Evolutionary conservation across 2,329 filamentous ascomycete species (phyloP).

Genomic region (Rugonectria rugulosa): DNA sequence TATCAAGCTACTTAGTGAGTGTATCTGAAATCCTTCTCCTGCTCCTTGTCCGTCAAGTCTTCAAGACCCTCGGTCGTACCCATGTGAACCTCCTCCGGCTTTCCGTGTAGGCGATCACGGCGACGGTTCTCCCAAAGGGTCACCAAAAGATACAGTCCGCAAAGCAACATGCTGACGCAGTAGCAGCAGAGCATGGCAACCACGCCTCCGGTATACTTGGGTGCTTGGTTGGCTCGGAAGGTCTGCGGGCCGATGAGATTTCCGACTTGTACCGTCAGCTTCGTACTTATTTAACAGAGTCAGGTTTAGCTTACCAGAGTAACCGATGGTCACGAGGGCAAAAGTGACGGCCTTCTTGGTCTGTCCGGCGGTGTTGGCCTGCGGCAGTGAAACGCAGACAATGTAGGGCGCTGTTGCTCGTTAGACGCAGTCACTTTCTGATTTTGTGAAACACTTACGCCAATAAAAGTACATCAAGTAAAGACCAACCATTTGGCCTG

Average conservation of each 20-base stretch:
- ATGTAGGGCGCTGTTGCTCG: slow-evolving; percentile 15
- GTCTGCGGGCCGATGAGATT: slow-evolving; percentile 51
- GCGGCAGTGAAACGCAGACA: slow-evolving; percentile 17
- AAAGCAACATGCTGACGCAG: slow-evolving; percentile 12
- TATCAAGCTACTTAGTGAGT: slow-evolving; percentile 22
- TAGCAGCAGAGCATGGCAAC: slow-evolving; percentile 26
- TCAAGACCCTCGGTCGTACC: slow-evolving; percentile 20
- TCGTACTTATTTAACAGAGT: background rate
- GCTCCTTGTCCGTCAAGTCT: slow-evolving; percentile 26
- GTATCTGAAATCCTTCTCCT: slow-evolving; percentile 27
- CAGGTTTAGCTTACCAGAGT: slow-evolving; percentile 6
- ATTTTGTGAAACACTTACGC: background rate
- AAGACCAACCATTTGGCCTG: slow-evolving; percentile 23
- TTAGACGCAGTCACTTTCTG: background rate
- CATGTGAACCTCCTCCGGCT: slow-evolving; percentile 19
- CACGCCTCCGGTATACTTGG: slow-evolving; percentile 37
- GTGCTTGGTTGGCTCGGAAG: slow-evolving; percentile 46
- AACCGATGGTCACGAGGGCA: slow-evolving; percentile 55
- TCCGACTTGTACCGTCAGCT: slow-evolving; percentile 26
- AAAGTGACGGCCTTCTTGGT: slow-evolving; percentile 52
- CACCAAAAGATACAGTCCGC: slow-evolving; percentile 1
- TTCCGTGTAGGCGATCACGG: slow-evolving; percentile 23
- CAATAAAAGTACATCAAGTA: slow-evolving; percentile 26
- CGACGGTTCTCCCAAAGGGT: slow-evolving; percentile 11
- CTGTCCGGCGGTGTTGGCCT: slow-evolving; percentile 44